Percentiles rank a stretch among this genome's conserved stretches.
Evolutionary conservation across 305 asterid genomes (phyloP).

Genomic region (Ajuga reptans): DNA sequence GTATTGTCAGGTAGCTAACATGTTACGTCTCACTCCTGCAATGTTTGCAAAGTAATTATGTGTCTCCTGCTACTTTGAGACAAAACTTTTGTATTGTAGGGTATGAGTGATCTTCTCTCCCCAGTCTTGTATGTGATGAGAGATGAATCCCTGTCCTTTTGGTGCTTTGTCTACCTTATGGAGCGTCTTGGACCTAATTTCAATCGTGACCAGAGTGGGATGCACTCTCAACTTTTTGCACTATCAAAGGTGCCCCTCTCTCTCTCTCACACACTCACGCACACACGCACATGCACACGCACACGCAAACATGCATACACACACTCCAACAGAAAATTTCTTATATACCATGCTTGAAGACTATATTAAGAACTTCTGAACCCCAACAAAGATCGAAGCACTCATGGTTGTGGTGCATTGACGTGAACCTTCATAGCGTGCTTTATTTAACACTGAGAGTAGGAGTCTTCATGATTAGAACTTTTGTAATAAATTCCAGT

Average conservation of each 20-base stretch:
- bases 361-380: too few species aligned
- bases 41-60: background rate
- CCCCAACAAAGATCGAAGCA: too few species aligned
- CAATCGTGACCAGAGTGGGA: slow-evolving; percentile 96
- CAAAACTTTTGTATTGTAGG: slow-evolving; percentile 39
- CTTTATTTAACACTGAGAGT: too few species aligned
- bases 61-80: slow-evolving; percentile 16
- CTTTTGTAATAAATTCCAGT: background rate
- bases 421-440: too few species aligned
- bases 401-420: too few species aligned
- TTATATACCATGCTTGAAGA: too few species aligned
- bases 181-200: slow-evolving; percentile 98
- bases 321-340: too few species aligned
- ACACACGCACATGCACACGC: background rate
- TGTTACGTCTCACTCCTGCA: background rate
- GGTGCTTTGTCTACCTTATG: slow-evolving; percentile 94
- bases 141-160: slow-evolving; percentile 87
- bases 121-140: slow-evolving; percentile 85
- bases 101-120: slow-evolving; percentile 98
- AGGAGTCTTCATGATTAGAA: background rate
- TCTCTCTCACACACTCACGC: slow-evolving; percentile 11
- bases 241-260: slow-evolving; percentile 62
- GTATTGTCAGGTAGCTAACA: slow-evolving; percentile 82
- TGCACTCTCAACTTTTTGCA: slow-evolving; percentile 98
- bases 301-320: background rate